These are phyloP conservation scores for Iberis amara DNA, from an alignment of 441 rosid genomes.

Conservation along the genomic window DNA sequence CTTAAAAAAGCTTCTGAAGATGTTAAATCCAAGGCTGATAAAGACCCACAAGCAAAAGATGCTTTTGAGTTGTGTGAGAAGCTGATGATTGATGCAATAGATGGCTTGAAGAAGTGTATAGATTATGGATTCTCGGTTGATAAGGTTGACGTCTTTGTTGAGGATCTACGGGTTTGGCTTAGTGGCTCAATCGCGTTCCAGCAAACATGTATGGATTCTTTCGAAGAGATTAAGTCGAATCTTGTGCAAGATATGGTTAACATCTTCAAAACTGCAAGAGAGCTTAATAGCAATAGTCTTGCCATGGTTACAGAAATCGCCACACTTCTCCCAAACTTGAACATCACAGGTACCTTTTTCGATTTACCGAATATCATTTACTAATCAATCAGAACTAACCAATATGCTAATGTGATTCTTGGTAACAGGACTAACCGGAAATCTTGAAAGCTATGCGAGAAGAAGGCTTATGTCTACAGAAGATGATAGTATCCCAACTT, in stretches of 20 bases:
- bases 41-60: conserved; percentile 44
- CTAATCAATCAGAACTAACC: neutral
- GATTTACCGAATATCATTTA: neutral
- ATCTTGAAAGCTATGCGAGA: conserved; percentile 22
- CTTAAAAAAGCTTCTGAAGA: conserved; percentile 36
- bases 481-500: conserved; percentile 37
- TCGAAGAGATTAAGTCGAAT: conserved; percentile 47
- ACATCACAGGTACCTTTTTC: conserved; percentile 26
- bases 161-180: conserved; percentile 61
- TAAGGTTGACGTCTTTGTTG: conserved; percentile 34
- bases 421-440: conserved; percentile 20
- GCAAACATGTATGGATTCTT: conserved; percentile 64
- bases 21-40: conserved; percentile 37
- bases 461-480: conserved; percentile 30
- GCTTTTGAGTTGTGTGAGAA: conserved; percentile 52
- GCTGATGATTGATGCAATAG: conserved; percentile 55
- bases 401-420: conserved; percentile 9
- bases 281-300: conserved; percentile 62
- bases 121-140: conserved; percentile 33
- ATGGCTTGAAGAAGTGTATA: conserved; percentile 48
- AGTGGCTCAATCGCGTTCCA: conserved; percentile 70
- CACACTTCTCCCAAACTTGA: conserved; percentile 31
- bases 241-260: conserved; percentile 46
- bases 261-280: conserved; percentile 36
- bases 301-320: conserved; percentile 54